Conservation (phyloP, 106 monocot genomes). For the Vanilla planifolia region DNA sequence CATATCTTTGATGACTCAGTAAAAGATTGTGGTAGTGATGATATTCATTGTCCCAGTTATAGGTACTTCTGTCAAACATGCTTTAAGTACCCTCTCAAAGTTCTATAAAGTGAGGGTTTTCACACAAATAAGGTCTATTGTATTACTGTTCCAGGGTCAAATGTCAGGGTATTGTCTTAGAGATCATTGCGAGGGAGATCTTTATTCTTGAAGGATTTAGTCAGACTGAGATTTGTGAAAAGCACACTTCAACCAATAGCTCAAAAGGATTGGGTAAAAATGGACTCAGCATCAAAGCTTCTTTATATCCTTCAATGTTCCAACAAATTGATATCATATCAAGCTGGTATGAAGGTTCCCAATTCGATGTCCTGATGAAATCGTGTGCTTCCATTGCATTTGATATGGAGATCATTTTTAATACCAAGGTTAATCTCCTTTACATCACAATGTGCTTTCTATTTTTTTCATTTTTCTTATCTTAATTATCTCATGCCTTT, state of each 20-base stretch:
- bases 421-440: conserved; percentile 37
- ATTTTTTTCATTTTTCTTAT: too few relatives aligned
- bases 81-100: background rate
- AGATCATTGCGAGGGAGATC: conserved; percentile 66
- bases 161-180: conserved; percentile 61
- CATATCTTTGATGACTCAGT: conserved; percentile 9
- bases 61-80: conserved; percentile 22
- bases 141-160: too few relatives aligned
- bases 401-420: conserved; percentile 32
- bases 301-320: background rate
- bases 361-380: conserved; percentile 36
- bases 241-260: background rate
- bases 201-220: conserved; percentile 46
- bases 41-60: conserved; percentile 14
- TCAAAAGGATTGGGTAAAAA: conserved; percentile 11
- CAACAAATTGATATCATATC: conserved; percentile 28
- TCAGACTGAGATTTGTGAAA: conserved; percentile 21
- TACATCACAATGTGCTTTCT: too few relatives aligned
- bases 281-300: conserved; percentile 4
- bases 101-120: too few relatives aligned
- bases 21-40: conserved; percentile 24
- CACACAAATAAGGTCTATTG: too few relatives aligned
- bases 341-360: conserved; percentile 35
- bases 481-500: too few relatives aligned
- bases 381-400: conserved; percentile 35